phyloP scores from a whole-genome alignment of 192 early-diverging fungal species.

The Phycomyces blakesleeanus region DNA sequence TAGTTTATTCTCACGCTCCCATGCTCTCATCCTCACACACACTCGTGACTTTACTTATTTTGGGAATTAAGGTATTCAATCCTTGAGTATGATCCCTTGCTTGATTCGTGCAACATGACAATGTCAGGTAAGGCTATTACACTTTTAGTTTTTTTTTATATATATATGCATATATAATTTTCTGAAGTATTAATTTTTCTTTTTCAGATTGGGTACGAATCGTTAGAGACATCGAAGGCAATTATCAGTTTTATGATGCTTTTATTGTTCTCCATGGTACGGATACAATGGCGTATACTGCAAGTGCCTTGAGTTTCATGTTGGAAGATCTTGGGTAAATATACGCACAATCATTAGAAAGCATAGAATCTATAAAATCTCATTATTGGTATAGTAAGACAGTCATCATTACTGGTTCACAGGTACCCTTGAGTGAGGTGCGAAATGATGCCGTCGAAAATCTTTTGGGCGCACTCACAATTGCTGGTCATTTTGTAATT shows the following conservation, averaged over 20 bases:
- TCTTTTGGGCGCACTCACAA: conserved; percentile 90
- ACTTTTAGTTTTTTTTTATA: too few species aligned
- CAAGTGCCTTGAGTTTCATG: conserved; percentile 90
- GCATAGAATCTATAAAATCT: conserved; percentile 3
- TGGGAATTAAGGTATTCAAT: conserved; percentile 69
- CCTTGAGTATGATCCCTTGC: conserved; percentile 89
- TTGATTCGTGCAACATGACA: conserved; percentile 95
- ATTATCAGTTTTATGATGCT: conserved; percentile 89
- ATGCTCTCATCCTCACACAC: conserved; percentile 3
- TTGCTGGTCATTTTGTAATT: conserved; percentile 97
- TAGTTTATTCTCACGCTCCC: conserved; percentile 5
- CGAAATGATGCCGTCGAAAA: conserved; percentile 98
- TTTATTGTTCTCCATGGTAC: conserved; percentile 96
- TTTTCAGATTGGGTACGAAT: conserved; percentile 90
- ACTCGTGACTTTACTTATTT: not conserved
- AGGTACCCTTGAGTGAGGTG: conserved; percentile 95
- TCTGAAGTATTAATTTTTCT: conserved; percentile 5
- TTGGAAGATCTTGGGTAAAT: conserved; percentile 87
- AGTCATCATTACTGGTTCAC: conserved; percentile 96
- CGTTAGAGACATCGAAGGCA: conserved; percentile 91
- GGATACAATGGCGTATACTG: conserved; percentile 88
- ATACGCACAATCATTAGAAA: not conserved
- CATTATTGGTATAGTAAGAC: conserved; percentile 63
- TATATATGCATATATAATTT: too few species aligned
- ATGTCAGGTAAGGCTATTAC: conserved; percentile 50